Conservation (phyloP, 2,329 filamentous ascomycete genomes). For the Phyllosticta citriasiana region DNA sequence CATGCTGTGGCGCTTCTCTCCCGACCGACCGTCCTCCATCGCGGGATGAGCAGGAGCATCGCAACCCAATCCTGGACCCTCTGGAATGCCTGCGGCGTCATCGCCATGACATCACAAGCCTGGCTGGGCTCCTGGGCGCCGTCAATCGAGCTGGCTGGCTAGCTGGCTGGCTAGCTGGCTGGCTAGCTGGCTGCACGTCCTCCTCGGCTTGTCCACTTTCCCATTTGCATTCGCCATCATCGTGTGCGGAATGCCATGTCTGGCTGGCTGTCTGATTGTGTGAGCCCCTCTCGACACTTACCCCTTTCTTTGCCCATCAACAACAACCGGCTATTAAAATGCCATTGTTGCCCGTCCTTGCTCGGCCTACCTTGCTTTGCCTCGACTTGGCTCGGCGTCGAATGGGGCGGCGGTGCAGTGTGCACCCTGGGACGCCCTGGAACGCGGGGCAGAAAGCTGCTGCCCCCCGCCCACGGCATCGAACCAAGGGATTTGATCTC, state of each 20-base stretch:
- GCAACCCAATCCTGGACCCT: background rate
- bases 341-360: no score
- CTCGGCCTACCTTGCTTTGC: no score
- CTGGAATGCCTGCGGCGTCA: background rate
- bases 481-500: background rate
- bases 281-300: no score
- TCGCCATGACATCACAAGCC: background rate
- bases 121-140: background rate
- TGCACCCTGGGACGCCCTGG: background rate
- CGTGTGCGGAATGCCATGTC: no score
- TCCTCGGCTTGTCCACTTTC: no score
- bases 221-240: no score
- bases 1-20: background rate
- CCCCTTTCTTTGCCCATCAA: no score
- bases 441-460: background rate
- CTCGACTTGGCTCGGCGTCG: background rate
- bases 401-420: background rate
- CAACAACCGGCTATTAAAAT: no score
- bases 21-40: background rate
- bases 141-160: no score
- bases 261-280: no score
- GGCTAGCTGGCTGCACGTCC: no score
- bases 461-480: background rate
- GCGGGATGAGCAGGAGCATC: background rate
- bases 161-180: no score